Evolutionary conservation across 352 stramenopile species (phyloP), one percentile per base, ranked within the genome.

Genomic region (Pythium scleroteichum): DNA sequence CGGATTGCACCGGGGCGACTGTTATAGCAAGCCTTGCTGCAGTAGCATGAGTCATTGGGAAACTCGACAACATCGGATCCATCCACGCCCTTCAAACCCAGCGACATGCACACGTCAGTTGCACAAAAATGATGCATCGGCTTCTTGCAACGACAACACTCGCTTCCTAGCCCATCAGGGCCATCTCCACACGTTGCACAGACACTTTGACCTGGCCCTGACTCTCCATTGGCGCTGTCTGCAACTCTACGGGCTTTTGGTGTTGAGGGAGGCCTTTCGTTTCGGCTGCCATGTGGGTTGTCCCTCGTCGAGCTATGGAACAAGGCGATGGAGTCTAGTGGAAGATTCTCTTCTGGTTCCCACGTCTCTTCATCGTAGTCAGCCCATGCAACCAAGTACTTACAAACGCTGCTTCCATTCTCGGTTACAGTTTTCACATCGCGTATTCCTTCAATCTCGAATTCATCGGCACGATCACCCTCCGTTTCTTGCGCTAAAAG

Each of bases 61-160:
- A 62, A 55, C 33, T 62, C 54, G 7, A 47, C 44, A 3, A 62
- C 19, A 27, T 27, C 45, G 1, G n/a, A 14, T 10, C 54, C 54
- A 38, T 39, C 32, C 0, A 32, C 20, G 23, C 54, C 54, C 23
- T 62, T 54, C 7, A 62, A 17, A 19, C 35, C 46, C 20, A 62
- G 19, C 14, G 32, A 40, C 17, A 29, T 19, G 23, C 54, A 54
- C 13, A 54, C 45, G 12, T 62, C 54, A 4, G 54, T 23, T 9
- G 54, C 54, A n/a, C 54, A 54, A 16, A 62, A 62, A 13, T 54
- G 54, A 29, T 62, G 54, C 54, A 62, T 62, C 13, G 32, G 29
- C 23, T 49, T 62, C 22, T 47, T 19, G 33, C 45, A 54, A 2
- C 32, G 44, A 29, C 6, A 29, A 23, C 54, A 62, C 2, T 3